phyloP scores from a whole-genome alignment of 192 early-diverging fungal genomes.

The Entomortierella parvispora region DNA sequence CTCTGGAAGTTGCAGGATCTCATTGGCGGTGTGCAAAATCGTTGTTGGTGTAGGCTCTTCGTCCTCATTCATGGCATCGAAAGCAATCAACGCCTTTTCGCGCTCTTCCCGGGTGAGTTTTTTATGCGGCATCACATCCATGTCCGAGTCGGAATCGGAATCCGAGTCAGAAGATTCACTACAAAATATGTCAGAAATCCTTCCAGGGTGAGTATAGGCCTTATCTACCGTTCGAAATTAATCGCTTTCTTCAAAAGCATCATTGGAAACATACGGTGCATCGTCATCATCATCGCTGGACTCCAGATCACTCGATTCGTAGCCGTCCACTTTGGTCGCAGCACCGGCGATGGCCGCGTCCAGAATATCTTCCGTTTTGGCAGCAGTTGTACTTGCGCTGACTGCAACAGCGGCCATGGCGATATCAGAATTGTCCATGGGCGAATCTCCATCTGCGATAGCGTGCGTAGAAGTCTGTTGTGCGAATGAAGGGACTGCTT shows the following conservation, averaged over 20 bases:
- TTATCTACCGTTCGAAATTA: too few relatives aligned
- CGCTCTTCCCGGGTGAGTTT: constrained; percentile 39
- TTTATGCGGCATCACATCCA: not conserved
- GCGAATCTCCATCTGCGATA: not conserved
- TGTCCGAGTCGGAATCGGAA: constrained; percentile 38
- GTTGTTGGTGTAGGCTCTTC: constrained; percentile 23
- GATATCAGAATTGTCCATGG: not conserved
- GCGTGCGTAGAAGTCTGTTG: not conserved
- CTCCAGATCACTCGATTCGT: constrained; percentile 59
- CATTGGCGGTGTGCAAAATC: constrained; percentile 66
- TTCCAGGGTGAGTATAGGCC: too few relatives aligned
- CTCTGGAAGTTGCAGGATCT: constrained; percentile 61
- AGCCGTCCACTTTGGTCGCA: constrained; percentile 36
- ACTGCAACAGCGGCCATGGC: not conserved
- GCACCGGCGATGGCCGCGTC: constrained; percentile 46
- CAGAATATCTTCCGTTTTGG: constrained; percentile 30
- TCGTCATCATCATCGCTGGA: constrained; percentile 51
- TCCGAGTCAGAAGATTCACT: constrained; percentile 32
- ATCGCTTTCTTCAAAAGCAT: too few relatives aligned
- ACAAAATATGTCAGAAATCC: too few relatives aligned
- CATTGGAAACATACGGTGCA: constrained; percentile 38
- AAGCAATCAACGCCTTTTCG: constrained; percentile 32
- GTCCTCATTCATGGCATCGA: constrained; percentile 52
- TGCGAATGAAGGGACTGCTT: not conserved
- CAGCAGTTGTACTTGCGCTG: not conserved